A percentile compares a stretch with the other conserved stretches of the same genome.
phyloP scores from a whole-genome alignment of 352 stramenopile species.

The Phytophthora aleatoria region DNA sequence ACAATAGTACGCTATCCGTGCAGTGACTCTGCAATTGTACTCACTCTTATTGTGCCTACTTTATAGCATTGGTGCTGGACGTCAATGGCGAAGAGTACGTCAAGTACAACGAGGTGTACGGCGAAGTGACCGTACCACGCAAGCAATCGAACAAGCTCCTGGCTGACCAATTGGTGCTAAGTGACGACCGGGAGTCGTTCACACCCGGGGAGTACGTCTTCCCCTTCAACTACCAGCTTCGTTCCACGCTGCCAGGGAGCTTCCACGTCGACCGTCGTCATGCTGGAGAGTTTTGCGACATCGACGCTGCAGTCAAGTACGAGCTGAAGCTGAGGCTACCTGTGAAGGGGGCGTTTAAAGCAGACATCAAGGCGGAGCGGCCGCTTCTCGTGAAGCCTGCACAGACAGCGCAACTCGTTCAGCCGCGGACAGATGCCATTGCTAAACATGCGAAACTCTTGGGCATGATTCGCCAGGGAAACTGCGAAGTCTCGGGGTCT shows the following conservation, averaged over 20 bases:
- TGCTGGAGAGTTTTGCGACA: conserved; percentile 28
- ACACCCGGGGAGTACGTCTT: conserved; percentile 44
- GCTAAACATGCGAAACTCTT: conserved; percentile 25
- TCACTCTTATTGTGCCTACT: conserved; percentile 2
- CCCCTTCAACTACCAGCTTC: conserved; percentile 33
- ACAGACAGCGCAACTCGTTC: conserved; percentile 21
- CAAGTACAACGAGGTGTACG: conserved; percentile 36
- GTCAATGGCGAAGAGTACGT: conserved; percentile 35
- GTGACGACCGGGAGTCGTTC: conserved; percentile 47
- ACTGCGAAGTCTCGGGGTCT: conserved; percentile 28
- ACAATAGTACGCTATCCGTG: background rate
- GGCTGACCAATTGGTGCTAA: conserved; percentile 43
- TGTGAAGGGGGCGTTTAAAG: conserved; percentile 25
- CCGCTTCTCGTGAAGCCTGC: conserved; percentile 14
- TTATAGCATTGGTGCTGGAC: conserved; percentile 24
- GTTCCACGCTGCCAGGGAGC: conserved; percentile 16
- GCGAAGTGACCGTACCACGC: conserved; percentile 13
- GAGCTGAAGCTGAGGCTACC: conserved; percentile 30
- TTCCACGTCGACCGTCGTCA: conserved; percentile 30
- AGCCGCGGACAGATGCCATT: conserved; percentile 16
- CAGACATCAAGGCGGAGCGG: conserved; percentile 20
- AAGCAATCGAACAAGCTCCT: conserved; percentile 22
- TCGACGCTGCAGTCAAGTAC: conserved; percentile 34
- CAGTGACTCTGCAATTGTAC: background rate
- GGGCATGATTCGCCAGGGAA: conserved; percentile 27